A percentile compares a stretch with the other conserved stretches of the same genome.
phyloP scores from a whole-genome alignment of 2,329 filamentous ascomycete genomes.

The Monosporascus ibericus region DNA sequence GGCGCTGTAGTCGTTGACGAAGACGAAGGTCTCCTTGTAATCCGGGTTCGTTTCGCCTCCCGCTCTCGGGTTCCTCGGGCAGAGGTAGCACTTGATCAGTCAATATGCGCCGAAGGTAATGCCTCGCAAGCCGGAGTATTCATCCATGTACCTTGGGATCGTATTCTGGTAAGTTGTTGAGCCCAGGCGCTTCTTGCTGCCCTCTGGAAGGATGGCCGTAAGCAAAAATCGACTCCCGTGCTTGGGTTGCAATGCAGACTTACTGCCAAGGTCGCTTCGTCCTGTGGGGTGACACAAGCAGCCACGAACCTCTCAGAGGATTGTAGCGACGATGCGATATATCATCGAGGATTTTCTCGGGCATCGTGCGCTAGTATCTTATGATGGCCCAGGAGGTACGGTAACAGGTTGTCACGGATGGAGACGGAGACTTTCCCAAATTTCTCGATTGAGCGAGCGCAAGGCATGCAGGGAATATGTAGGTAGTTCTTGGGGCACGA shows the following conservation, averaged over 20 bases:
- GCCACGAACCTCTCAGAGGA: conserved; percentile 80
- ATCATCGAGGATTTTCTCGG: conserved; percentile 77
- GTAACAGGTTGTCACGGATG: too few species aligned
- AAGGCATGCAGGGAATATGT: not conserved
- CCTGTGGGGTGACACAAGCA: conserved; percentile 90
- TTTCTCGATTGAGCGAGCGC: not conserved
- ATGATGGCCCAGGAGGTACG: not conserved
- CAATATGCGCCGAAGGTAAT: not conserved
- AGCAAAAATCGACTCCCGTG: not conserved
- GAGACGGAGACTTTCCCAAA: not conserved
- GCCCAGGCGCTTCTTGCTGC: conserved; percentile 67
- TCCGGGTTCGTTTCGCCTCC: conserved; percentile 81
- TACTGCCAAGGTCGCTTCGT: conserved; percentile 98
- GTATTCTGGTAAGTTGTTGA: conserved; percentile 67
- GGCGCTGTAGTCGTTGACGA: conserved; percentile 96
- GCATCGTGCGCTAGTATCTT: conserved; percentile 43
- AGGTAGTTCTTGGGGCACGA: not conserved
- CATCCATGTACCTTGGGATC: conserved; percentile 56
- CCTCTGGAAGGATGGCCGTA: conserved; percentile 45
- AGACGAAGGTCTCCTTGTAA: conserved; percentile 84
- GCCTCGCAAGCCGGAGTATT: too few species aligned
- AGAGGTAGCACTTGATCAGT: conserved; percentile 75
- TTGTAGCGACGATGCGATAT: conserved; percentile 96
- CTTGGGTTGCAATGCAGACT: conserved; percentile 30
- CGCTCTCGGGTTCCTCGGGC: conserved; percentile 83